These are phyloP conservation scores for Amoebophrya sp. DNA, from an alignment of 169 alveolate genomes.

Conservation along the genomic window DNA sequence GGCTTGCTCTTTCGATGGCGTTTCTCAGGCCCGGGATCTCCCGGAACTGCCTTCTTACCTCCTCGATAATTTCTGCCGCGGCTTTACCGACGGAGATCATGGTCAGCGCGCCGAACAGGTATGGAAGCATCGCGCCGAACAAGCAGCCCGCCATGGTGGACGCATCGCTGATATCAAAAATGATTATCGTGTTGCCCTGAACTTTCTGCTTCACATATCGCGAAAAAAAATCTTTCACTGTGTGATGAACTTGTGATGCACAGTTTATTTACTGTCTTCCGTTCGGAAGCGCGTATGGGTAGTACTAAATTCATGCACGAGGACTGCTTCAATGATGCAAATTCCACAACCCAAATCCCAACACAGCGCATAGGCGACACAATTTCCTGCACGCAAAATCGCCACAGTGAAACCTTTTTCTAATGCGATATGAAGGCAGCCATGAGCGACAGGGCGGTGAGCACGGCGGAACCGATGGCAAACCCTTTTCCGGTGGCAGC, in stretches of 20 bases:
- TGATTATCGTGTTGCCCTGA: conserved; percentile 41
- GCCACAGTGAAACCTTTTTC: no score
- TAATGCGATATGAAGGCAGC: no score
- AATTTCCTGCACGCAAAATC: no score
- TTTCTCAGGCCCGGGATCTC: conserved; percentile 43
- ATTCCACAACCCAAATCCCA: no score
- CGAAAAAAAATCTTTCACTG: no score
- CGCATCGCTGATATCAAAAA: conserved; percentile 45
- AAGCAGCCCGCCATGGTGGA: conserved; percentile 50
- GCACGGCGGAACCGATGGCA: conserved; percentile 72
- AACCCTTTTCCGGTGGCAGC: conserved; percentile 72
- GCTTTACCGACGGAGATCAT: conserved; percentile 74
- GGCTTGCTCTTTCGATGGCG: not conserved
- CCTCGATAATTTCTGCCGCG: conserved; percentile 65
- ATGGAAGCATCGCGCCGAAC: conserved; percentile 72
- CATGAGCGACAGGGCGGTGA: conserved; percentile 64
- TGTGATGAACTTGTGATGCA: no score
- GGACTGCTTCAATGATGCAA: no score
- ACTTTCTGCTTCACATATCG: conserved; percentile 56
- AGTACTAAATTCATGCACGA: no score
- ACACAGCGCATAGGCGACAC: no score
- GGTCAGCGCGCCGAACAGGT: conserved; percentile 65
- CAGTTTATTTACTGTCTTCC: no score
- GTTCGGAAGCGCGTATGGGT: no score
- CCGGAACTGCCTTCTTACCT: conserved; percentile 63